phyloP scores from a whole-genome alignment of 805 yeast genomes.

The Komagataella pastoris region DNA sequence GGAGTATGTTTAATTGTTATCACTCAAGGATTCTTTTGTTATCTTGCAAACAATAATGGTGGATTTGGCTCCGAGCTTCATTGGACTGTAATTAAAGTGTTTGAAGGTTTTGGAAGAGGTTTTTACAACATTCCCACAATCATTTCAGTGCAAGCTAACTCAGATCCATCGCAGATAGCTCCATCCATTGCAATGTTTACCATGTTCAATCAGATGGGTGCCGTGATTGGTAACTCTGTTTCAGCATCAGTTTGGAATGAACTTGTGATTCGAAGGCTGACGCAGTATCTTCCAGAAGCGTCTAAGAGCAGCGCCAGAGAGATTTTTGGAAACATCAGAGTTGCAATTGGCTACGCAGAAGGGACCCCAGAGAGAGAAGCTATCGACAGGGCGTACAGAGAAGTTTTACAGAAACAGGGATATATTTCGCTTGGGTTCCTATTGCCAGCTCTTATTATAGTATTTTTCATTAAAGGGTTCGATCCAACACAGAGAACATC shows the following conservation, averaged over 20 bases:
- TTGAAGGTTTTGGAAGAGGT: background rate
- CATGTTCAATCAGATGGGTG: background rate
- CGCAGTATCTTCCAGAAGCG: background rate
- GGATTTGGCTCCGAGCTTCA: background rate
- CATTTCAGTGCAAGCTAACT: background rate
- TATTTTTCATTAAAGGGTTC: background rate
- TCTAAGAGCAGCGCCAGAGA: background rate
- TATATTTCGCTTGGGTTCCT: background rate
- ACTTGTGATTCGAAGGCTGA: background rate
- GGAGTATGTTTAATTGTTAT: background rate
- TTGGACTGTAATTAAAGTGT: background rate
- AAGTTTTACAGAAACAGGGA: background rate
- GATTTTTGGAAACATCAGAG: background rate
- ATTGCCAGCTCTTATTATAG: background rate
- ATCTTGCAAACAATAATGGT: background rate
- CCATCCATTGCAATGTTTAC: background rate
- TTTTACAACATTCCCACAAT: background rate
- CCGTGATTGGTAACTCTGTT: background rate
- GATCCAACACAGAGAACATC: background rate
- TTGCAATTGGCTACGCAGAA: background rate
- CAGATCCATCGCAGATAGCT: background rate
- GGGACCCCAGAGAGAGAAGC: background rate
- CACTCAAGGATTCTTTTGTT: background rate
- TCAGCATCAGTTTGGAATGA: background rate
- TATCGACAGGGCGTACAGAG: background rate